These are phyloP conservation scores for Candida ipomoeae DNA, from an alignment of 805 yeast species.

Conservation along the genomic window DNA sequence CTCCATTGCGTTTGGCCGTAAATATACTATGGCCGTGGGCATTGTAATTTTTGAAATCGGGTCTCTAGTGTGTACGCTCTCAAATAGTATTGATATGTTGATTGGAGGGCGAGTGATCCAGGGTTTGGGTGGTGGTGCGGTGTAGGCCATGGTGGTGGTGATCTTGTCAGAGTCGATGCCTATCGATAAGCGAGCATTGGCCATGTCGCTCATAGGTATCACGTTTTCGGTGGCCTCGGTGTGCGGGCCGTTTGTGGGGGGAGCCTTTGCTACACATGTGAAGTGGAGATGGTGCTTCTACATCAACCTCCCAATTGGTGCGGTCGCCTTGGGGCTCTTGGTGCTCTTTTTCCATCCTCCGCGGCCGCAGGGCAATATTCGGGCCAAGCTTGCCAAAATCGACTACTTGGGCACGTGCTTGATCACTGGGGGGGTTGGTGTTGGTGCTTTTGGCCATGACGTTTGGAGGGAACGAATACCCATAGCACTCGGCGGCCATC, in stretches of 20 bases:
- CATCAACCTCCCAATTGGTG: slow-evolving; percentile 65
- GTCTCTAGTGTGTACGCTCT: slow-evolving; percentile 53
- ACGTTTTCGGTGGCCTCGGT: slow-evolving; percentile 50
- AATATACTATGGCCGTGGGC: slow-evolving; percentile 44
- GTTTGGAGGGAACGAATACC: slow-evolving; percentile 48
- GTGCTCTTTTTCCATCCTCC: slow-evolving; percentile 46
- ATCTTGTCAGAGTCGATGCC: slow-evolving; percentile 57
- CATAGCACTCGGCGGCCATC: slow-evolving; percentile 56
- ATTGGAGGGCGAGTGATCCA: slow-evolving; percentile 69
- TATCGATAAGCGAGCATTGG: slow-evolving; percentile 33
- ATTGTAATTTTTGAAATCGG: slow-evolving; percentile 58
- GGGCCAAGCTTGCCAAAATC: slow-evolving; percentile 36
- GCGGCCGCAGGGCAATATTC: slow-evolving; percentile 34
- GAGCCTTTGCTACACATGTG: slow-evolving; percentile 54
- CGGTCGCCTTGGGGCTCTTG: slow-evolving; percentile 38
- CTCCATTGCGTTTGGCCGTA: slow-evolving; percentile 56
- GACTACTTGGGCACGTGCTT: slow-evolving; percentile 50
- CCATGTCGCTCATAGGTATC: slow-evolving; percentile 36
- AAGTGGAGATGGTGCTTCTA: slow-evolving; percentile 81
- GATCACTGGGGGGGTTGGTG: slow-evolving; percentile 39
- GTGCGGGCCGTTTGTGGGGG: slow-evolving; percentile 64
- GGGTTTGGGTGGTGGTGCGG: slow-evolving; percentile 71
- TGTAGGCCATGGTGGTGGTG: slow-evolving; percentile 53
- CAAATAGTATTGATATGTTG: slow-evolving; percentile 53
- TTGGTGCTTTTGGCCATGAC: slow-evolving; percentile 47